Percentiles rank a stretch among this genome's conserved stretches.
phyloP scores from a whole-genome alignment of 148 eudicot genomes.

The Beta vulgaris region DNA sequence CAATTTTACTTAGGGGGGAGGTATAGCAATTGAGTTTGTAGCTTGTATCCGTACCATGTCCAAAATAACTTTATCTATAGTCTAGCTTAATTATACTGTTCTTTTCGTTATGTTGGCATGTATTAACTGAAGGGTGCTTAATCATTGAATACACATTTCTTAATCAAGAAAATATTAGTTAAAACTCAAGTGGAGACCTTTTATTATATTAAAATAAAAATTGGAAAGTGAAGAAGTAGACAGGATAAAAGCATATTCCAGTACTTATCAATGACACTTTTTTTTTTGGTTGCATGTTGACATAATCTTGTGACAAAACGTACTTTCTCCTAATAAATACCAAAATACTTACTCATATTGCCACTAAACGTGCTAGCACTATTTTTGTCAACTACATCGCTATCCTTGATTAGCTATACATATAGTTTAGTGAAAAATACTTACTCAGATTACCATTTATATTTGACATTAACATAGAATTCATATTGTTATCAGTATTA shows the following conservation, averaged over 20 bases:
- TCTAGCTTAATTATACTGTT: no score
- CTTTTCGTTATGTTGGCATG: background rate
- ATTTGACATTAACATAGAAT: background rate
- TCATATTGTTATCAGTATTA: no score
- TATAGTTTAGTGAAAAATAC: background rate
- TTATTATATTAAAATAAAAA: background rate
- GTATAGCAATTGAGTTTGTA: background rate
- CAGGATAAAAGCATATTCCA: constrained; percentile 25
- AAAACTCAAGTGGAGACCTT: constrained; percentile 5
- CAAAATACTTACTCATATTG: background rate
- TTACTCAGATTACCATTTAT: background rate
- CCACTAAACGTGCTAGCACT: constrained; percentile 29
- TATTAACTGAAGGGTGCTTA: background rate
- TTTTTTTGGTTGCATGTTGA: constrained; percentile 16
- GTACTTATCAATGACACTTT: background rate
- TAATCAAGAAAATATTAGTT: background rate
- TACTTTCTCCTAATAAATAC: background rate
- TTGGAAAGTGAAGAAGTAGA: background rate
- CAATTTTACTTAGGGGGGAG: no score
- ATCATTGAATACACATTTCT: constrained; percentile 10
- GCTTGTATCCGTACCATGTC: no score
- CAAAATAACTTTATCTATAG: no score
- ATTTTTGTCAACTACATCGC: constrained; percentile 5
- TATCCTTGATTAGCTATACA: background rate
- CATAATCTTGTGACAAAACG: constrained; percentile 3